A percentile compares a stretch with the other conserved stretches of the same genome.
phyloP scores from a whole-genome alignment of 495 filamentous ascomycete genomes.

The Neurospora sp. region DNA sequence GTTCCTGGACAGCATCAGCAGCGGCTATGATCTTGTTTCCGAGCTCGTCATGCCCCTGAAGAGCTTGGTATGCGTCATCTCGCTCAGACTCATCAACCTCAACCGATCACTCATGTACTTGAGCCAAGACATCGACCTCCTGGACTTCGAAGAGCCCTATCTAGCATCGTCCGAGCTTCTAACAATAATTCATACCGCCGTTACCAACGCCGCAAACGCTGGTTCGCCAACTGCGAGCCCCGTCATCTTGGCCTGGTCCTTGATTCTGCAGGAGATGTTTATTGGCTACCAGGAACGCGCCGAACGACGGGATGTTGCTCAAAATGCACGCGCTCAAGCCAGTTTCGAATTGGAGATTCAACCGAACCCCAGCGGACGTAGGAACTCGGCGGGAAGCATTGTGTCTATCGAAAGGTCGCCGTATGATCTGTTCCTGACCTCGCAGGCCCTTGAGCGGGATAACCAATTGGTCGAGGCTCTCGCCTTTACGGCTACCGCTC shows the following conservation, averaged over 20 bases:
- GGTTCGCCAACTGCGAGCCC: constrained; percentile 48
- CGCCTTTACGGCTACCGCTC: constrained; percentile 43
- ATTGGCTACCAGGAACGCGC: constrained; percentile 47
- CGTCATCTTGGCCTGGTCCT: constrained; percentile 64
- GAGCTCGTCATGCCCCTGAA: constrained; percentile 54
- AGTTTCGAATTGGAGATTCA: constrained; percentile 36
- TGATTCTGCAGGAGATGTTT: constrained; percentile 60
- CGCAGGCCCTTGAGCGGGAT: constrained; percentile 30
- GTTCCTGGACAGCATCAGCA: constrained; percentile 46
- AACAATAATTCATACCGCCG: constrained; percentile 51
- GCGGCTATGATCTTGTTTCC: constrained; percentile 32
- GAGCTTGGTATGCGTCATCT: constrained; percentile 59
- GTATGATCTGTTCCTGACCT: constrained; percentile 37
- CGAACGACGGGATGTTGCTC: constrained; percentile 50
- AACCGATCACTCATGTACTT: constrained; percentile 37
- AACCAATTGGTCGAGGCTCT: constrained; percentile 25
- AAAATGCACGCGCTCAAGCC: constrained; percentile 52
- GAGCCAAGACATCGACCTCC: constrained; percentile 28
- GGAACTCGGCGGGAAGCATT: constrained; percentile 41
- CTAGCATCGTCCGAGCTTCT: constrained; percentile 53
- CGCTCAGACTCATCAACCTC: constrained; percentile 64
- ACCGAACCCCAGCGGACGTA: constrained; percentile 25
- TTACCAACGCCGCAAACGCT: constrained; percentile 40
- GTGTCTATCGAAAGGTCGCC: constrained; percentile 39
- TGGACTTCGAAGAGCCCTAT: constrained; percentile 43